phyloP scores from a whole-genome alignment of 2,329 filamentous ascomycete genomes.

The Pseudomassariella vexata region DNA sequence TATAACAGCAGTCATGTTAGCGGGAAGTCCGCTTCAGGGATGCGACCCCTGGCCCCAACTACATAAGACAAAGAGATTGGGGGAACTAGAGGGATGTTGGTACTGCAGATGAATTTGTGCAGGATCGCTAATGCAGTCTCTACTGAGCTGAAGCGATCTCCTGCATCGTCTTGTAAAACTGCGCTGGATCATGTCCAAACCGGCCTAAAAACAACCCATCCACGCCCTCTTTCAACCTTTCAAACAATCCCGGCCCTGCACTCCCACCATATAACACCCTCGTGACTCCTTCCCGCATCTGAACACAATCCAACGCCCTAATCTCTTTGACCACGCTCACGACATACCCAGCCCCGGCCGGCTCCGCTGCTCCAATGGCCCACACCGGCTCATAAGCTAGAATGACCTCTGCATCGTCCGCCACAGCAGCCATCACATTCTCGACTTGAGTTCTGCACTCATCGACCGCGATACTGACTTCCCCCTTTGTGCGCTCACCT shows the following conservation, averaged over 20 bases:
- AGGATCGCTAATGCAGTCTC: too few relatives aligned
- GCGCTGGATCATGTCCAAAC: constrained; percentile 72
- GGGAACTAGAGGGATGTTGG: too few relatives aligned
- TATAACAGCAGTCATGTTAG: too few relatives aligned
- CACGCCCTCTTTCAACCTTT: constrained; percentile 59
- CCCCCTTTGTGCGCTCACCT: constrained; percentile 56
- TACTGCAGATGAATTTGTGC: too few relatives aligned
- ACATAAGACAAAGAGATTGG: too few relatives aligned
- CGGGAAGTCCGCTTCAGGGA: too few relatives aligned
- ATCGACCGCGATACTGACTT: constrained; percentile 52
- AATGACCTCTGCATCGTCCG: constrained; percentile 60
- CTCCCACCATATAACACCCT: constrained; percentile 79
- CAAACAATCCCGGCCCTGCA: constrained; percentile 73
- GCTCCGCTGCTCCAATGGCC: constrained; percentile 73
- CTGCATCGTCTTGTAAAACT: constrained; percentile 64
- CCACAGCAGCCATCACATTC: constrained; percentile 55
- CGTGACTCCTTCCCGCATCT: constrained; percentile 47
- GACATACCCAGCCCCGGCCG: constrained; percentile 68
- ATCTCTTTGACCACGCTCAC: constrained; percentile 63
- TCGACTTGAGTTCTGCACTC: constrained; percentile 64
- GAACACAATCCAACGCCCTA: constrained; percentile 45
- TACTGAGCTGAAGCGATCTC: constrained; percentile 62
- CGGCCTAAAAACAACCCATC: constrained; percentile 78
- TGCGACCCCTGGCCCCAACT: too few relatives aligned
- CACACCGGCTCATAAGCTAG: constrained; percentile 86